phyloP scores from a whole-genome alignment of 176 grass and related monocot species.

The Pontederia paniculata region DNA sequence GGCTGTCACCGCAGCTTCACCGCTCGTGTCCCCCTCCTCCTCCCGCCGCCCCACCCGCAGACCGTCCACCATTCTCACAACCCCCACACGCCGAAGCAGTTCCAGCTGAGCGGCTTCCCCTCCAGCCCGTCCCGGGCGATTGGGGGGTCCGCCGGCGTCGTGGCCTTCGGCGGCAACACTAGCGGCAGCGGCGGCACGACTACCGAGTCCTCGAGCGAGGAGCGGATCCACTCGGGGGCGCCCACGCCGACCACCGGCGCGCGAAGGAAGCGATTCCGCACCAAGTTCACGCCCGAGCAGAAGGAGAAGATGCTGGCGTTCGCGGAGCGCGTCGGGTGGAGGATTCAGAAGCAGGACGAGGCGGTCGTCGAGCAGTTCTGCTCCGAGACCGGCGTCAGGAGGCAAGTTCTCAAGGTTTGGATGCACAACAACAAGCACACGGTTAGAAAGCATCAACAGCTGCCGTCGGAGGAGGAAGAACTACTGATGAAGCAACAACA shows the following conservation, averaged over 20 bases:
- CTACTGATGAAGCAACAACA: neutral
- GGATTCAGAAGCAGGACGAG: slow-evolving; percentile 8
- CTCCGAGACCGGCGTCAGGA: neutral
- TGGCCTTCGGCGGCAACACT: slow-evolving; percentile 6
- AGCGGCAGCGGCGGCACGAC: slow-evolving; percentile 15
- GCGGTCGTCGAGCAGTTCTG: slow-evolving; percentile 7
- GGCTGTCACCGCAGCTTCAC: slow-evolving; percentile 74
- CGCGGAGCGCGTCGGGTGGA: slow-evolving; percentile 12
- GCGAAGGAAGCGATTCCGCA: slow-evolving; percentile 3
- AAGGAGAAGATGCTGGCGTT: slow-evolving; percentile 15
- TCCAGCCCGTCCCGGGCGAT: neutral
- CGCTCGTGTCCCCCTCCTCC: neutral
- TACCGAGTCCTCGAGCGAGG: slow-evolving; percentile 18
- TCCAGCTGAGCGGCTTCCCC: neutral
- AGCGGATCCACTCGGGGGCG: slow-evolving; percentile 1
- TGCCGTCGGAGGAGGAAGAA: neutral
- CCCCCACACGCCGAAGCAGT: neutral
- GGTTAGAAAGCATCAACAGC: slow-evolving; percentile 1
- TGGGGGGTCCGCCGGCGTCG: neutral
- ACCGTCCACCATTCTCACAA: neutral
- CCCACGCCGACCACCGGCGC: neutral
- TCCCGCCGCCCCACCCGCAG: neutral
- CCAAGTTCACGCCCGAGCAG: slow-evolving; percentile 14
- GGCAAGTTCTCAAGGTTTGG: slow-evolving; percentile 6
- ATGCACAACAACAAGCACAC: slow-evolving; percentile 15